phyloP scores from a whole-genome alignment of 2,329 filamentous ascomycete genomes.

The Gyromitra esculenta region DNA sequence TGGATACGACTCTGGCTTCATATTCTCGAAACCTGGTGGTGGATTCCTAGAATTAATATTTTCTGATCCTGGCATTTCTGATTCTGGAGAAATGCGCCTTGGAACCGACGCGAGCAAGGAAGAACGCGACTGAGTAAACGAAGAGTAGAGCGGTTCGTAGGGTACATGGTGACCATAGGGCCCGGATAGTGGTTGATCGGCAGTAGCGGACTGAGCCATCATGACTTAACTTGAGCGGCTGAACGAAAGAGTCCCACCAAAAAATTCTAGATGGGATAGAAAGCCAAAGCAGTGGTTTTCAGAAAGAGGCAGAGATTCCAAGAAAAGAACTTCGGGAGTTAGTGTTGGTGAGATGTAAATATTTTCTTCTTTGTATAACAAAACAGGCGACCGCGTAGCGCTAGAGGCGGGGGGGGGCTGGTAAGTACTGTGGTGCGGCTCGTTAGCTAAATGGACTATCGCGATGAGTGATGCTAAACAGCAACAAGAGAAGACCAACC shows the following conservation, averaged over 20 bases:
- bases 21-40: slow-evolving; percentile 48
- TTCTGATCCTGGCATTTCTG: slow-evolving; percentile 42
- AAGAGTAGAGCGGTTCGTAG: slow-evolving; percentile 37
- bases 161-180: slow-evolving; percentile 34
- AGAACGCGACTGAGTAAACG: slow-evolving; percentile 42
- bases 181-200: slow-evolving; percentile 36
- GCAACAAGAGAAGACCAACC: slow-evolving; percentile 37
- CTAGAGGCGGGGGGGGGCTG: slow-evolving; percentile 2
- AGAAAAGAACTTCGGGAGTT: neutral
- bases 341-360: slow-evolving; percentile 3
- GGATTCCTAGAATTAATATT: slow-evolving; percentile 36
- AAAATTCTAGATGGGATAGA: slow-evolving; percentile 12
- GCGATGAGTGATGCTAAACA: slow-evolving; percentile 42
- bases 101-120: slow-evolving; percentile 40
- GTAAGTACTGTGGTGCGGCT: slow-evolving; percentile 30
- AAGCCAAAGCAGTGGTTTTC: neutral
- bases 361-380: slow-evolving; percentile 37
- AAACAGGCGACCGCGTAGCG: slow-evolving; percentile 45
- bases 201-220: slow-evolving; percentile 44
- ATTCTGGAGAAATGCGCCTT: slow-evolving; percentile 49
- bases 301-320: slow-evolving; percentile 5
- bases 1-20: slow-evolving; percentile 45
- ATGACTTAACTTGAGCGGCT: slow-evolving; percentile 25
- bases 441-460: slow-evolving; percentile 50
- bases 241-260: slow-evolving; percentile 20